Conservation (phyloP, 2,329 filamentous ascomycete genomes). For the Pseudogymnoascus sp. region DNA sequence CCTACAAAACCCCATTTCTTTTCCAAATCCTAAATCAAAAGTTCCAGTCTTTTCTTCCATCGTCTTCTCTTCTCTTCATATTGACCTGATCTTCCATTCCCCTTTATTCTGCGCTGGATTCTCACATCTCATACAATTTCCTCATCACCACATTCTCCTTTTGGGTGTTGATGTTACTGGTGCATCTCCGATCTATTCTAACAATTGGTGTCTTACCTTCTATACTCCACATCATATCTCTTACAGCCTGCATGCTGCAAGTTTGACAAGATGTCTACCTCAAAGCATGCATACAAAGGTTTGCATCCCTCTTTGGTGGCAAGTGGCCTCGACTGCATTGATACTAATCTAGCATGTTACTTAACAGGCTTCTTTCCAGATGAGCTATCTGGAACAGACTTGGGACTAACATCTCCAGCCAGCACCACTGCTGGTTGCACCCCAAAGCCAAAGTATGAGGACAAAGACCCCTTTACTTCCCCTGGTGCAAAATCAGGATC, state of each 20-base stretch:
- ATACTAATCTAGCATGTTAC: conserved; percentile 58
- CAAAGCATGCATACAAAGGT: conserved; percentile 7
- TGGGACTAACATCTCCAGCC: conserved; percentile 18
- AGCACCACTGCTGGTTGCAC: conserved; percentile 18
- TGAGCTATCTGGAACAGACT: conserved; percentile 29
- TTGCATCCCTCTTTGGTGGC: conserved; percentile 36
- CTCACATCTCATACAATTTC: not conserved
- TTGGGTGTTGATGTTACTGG: not conserved
- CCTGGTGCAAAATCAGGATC: conserved; percentile 27
- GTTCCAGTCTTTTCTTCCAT: not conserved
- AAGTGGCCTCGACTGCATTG: conserved; percentile 48
- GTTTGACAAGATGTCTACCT: conserved; percentile 10
- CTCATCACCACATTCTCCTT: not conserved
- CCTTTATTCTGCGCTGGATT: not conserved
- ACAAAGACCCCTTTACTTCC: conserved; percentile 49
- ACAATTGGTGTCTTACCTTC: not conserved
- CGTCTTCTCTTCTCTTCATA: not conserved
- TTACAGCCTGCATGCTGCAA: not conserved
- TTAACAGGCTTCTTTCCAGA: conserved; percentile 58
- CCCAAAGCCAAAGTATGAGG: conserved; percentile 23
- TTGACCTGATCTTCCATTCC: conserved; percentile 1
- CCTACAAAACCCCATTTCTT: not conserved
- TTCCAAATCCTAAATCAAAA: not conserved
- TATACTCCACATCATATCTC: not conserved
- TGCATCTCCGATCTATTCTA: not conserved